Evolutionary conservation across 192 early-diverging fungal species (phyloP).

Genomic region (Chytriomyces sp.): DNA sequence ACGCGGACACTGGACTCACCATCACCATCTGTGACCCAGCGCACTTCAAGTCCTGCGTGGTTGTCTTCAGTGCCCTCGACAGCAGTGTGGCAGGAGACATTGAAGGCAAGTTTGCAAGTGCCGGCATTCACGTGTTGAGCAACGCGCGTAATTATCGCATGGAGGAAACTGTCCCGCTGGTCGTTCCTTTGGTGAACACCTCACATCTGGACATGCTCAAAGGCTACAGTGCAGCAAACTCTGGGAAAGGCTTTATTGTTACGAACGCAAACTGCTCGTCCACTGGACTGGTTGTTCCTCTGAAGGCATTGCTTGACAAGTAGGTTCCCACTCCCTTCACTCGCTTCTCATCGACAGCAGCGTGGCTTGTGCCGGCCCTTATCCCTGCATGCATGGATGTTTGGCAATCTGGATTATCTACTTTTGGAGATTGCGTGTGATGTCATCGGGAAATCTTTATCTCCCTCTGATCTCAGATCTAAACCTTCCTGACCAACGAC

Average conservation of each 20-base stretch:
- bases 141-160: conserved; percentile 98
- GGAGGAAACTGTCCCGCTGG: conserved; percentile 84
- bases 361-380: no score
- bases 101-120: conserved; percentile 87
- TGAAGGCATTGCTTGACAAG: conserved; percentile 74
- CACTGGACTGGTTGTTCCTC: conserved; percentile 91
- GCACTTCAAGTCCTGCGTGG: conserved; percentile 78
- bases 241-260: conserved; percentile 82
- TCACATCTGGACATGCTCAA: conserved; percentile 83
- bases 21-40: conserved; percentile 77
- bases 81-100: conserved; percentile 92
- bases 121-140: conserved; percentile 89
- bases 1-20: conserved; percentile 68
- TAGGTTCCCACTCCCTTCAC: not conserved
- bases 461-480: not conserved
- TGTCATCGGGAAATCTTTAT: not conserved
- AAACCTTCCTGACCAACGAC: not conserved
- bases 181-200: conserved; percentile 92
- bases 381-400: no score
- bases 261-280: conserved; percentile 99
- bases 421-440: conserved; percentile 4
- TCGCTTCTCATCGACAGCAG: no score
- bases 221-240: conserved; percentile 67
- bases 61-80: conserved; percentile 97
- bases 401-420: not conserved